A percentile compares a stretch with the other conserved stretches of the same genome.
Conservation (phyloP, 2,329 filamentous ascomycete species). For the Hypoxylon sp. region DNA sequence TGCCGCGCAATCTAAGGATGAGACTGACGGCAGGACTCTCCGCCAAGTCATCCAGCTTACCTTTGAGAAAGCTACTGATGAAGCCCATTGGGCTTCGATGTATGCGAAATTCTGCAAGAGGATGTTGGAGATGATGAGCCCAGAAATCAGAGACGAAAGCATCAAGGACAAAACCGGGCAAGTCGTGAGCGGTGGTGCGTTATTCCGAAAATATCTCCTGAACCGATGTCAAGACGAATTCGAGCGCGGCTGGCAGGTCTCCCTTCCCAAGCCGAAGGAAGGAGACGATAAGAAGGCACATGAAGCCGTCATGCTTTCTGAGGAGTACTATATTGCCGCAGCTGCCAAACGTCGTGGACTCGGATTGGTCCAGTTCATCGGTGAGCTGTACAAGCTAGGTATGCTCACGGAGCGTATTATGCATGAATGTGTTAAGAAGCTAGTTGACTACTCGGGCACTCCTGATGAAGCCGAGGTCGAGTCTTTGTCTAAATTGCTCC, state of each 20-base stretch:
- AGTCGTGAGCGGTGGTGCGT: slow-evolving; percentile 88
- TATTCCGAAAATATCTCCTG: slow-evolving; percentile 98
- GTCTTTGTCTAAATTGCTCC: slow-evolving; percentile 91
- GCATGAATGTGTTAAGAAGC: slow-evolving; percentile 98
- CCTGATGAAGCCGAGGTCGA: slow-evolving; percentile 98
- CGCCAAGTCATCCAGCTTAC: slow-evolving; percentile 98
- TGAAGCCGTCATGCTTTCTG: slow-evolving; percentile 87
- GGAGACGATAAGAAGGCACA: slow-evolving; percentile 71
- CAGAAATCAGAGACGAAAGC: slow-evolving; percentile 94
- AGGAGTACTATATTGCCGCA: slow-evolving; percentile 95
- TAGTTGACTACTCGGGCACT: slow-evolving; percentile 93
- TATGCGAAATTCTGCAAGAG: slow-evolving; percentile 98
- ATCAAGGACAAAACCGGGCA: slow-evolving; percentile 92
- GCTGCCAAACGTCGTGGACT: slow-evolving; percentile 97
- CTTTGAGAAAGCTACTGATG: slow-evolving; percentile 98
- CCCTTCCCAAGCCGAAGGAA: slow-evolving; percentile 82
- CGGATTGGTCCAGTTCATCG: slow-evolving; percentile 98
- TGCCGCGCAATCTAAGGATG: slow-evolving; percentile 94
- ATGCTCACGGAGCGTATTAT: slow-evolving; percentile 99
- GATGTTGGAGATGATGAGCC: slow-evolving; percentile 95
- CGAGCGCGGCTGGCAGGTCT: slow-evolving; percentile 95
- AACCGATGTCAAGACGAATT: slow-evolving; percentile 99
- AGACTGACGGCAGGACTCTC: slow-evolving; percentile 91
- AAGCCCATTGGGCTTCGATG: slow-evolving; percentile 98
- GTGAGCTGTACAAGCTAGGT: slow-evolving; percentile 97